Evolutionary conservation across 495 filamentous ascomycete species (phyloP), one percentile per base, ranked within the genome.

Genomic region (Bathelium albidoporum): DNA sequence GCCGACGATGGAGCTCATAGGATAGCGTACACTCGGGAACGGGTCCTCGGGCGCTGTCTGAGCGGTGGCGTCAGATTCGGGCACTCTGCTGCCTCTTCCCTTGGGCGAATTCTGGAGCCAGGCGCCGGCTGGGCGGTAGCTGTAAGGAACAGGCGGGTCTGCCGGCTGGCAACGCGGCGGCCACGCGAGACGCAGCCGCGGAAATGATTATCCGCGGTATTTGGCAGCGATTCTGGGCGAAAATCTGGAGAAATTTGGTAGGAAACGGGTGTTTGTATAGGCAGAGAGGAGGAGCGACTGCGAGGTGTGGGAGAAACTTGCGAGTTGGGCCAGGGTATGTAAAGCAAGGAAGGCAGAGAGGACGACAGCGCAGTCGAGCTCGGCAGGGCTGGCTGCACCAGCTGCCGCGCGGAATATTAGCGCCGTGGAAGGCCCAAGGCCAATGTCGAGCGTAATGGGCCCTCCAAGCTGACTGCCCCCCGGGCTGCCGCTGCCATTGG

Each of bases 381-480:
- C 49, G 49, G 20, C 24, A 29, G 49, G 49, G 49, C 49, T 55
- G 12, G 24, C 49, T 55, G 49, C 49, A 55, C 22, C 49, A 55
- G 49, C 49, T 55, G 49, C 49, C 49, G 49, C 49, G 49, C 49
- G 49, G 49, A 55, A 55, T 55, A 55, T 55, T 55, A 55, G 49
- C 49, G 49, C 49, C 49, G 49, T 55, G 22, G 20, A 29, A 16
- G 16, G 22, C n/a, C 22, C 20, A 55, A 29, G 22, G 22, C 49
- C 9, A n/a, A n/a, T 26, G 20, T 55, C 49, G 49, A n/a, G n/a
- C n/a, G n/a, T n/a, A n/a, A n/a, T n/a, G n/a, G n/a, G 4, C 49
- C 49, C 26, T 5, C 49, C 49, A 55, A 55, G 49, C 49, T 55
- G 49, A 55, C 49, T 24, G 11, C 5, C 26, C 24, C 24, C 5